These are phyloP conservation scores for Colletotrichum sublineola DNA, from an alignment of 2,329 filamentous ascomycete species.

Conservation along the genomic window DNA sequence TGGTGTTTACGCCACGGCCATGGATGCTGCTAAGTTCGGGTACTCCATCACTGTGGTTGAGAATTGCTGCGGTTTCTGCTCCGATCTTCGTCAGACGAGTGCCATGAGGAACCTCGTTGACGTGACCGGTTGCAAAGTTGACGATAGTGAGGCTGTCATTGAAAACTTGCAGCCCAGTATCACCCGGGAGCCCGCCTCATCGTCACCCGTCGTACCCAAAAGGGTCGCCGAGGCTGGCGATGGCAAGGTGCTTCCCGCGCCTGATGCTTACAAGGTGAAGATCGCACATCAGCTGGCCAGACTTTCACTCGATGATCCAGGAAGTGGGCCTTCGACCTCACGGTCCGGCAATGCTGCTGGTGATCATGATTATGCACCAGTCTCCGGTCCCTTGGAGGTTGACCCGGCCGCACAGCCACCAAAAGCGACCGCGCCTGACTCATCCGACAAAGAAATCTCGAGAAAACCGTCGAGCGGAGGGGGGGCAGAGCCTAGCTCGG, in stretches of 20 bases:
- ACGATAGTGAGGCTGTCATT: conserved; percentile 49
- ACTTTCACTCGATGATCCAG: conserved; percentile 25
- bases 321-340: conserved; percentile 28
- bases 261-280: conserved; percentile 33
- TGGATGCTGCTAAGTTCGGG: conserved; percentile 90
- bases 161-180: conserved; percentile 41
- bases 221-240: conserved; percentile 12
- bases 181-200: not conserved
- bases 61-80: conserved; percentile 88
- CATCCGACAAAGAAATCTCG: conserved; percentile 20
- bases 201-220: conserved; percentile 29
- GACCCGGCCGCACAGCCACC: conserved; percentile 34
- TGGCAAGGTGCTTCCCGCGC: conserved; percentile 41
- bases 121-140: conserved; percentile 80
- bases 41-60: conserved; percentile 88
- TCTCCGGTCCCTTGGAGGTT: conserved; percentile 30
- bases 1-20: conserved; percentile 89
- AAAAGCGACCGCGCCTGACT: conserved; percentile 14
- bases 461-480: not conserved
- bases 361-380: conserved; percentile 8
- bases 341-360: conserved; percentile 42
- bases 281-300: conserved; percentile 32
- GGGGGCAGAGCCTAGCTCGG: not conserved
- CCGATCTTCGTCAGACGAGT: conserved; percentile 74
- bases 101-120: conserved; percentile 80